These are phyloP conservation scores for Metschnikowia borealis DNA, from an alignment of 805 yeast genomes.

Conservation along the genomic window DNA sequence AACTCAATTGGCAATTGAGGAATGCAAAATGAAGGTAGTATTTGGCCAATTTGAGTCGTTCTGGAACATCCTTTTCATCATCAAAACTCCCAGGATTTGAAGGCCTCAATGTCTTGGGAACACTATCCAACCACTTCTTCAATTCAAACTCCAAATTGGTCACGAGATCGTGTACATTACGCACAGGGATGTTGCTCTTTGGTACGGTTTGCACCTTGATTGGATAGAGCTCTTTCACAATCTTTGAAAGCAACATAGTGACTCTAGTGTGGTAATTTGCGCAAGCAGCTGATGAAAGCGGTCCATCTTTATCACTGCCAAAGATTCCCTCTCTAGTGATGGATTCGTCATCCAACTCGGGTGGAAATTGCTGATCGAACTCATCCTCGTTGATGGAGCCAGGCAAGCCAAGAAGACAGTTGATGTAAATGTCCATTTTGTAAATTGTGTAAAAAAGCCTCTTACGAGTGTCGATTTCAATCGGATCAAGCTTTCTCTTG, in stretches of 20 bases:
- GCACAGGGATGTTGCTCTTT: constrained; percentile 13
- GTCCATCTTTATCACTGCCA: constrained; percentile 43
- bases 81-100: constrained; percentile 49
- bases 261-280: constrained; percentile 83
- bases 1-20: constrained; percentile 71
- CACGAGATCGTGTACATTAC: constrained; percentile 43
- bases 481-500: constrained; percentile 58
- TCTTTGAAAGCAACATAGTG: constrained; percentile 64
- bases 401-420: constrained; percentile 83
- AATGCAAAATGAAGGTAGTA: constrained; percentile 68
- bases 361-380: constrained; percentile 82
- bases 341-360: constrained; percentile 82
- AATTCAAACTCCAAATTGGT: constrained; percentile 65
- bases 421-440: constrained; percentile 86
- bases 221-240: constrained; percentile 73
- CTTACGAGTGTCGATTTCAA: constrained; percentile 79
- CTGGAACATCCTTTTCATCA: constrained; percentile 32
- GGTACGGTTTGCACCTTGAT: constrained; percentile 42
- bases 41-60: constrained; percentile 67
- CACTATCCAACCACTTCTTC: constrained; percentile 63
- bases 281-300: constrained; percentile 68
- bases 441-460: constrained; percentile 85
- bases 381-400: constrained; percentile 71
- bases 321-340: constrained; percentile 63
- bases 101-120: constrained; percentile 71